Base-by-base conservation (phyloP, 2,329 filamentous ascomycete genomes). In the Diplodia intermedia region DNA sequence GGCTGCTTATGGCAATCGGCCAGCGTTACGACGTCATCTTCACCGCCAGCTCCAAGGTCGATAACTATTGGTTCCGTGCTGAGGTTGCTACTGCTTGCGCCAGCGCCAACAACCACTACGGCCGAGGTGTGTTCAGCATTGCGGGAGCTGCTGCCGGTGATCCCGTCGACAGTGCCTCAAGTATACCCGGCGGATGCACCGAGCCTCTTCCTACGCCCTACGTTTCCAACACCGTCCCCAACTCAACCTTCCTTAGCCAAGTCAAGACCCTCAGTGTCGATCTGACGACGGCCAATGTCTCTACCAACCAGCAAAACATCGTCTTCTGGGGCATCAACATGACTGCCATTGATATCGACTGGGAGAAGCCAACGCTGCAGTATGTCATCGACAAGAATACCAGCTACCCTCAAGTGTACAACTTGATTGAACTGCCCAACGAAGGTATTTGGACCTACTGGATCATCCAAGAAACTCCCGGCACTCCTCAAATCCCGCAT, bases 21-120 rank as follows among this genome's bases (percentile, higher is more conserved):
- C 80, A 82, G 69, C 78, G 81, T n/a, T 81, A 82, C 74, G 80
- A 82, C 57, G 80, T 82, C 6, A 75, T 82, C 68, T 76, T 82
- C 72, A 78, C 71, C 7, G 79, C 79, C 33, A 79, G 81, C 68
- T 79, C 81, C 68, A 71, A 77, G 5, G 70, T 72, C 1, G 78
- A 74, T 31, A 81, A 75, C 69, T 82, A 81, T 72, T 82, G 80
- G 80, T 80, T 82, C 72, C 73, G 80, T 7, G 80, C 81, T 1
- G 74, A 78, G 6, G 71, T 75, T 9, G 81, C 78, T n/a, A 68
- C 65, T 3, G 76, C 71, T n/a, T 82, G 80, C 63, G 72, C 74
- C 14, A 74, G 73, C 63, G 78, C 65, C 18, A 77, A 78, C 56
- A 75, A 74, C 40, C 72, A 75, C 57, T 68, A 71, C 11, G 74